Evolutionary conservation across 805 yeast genomes (phyloP), one percentile per base, ranked within the genome.

Genomic region (Torulaspora indica): DNA sequence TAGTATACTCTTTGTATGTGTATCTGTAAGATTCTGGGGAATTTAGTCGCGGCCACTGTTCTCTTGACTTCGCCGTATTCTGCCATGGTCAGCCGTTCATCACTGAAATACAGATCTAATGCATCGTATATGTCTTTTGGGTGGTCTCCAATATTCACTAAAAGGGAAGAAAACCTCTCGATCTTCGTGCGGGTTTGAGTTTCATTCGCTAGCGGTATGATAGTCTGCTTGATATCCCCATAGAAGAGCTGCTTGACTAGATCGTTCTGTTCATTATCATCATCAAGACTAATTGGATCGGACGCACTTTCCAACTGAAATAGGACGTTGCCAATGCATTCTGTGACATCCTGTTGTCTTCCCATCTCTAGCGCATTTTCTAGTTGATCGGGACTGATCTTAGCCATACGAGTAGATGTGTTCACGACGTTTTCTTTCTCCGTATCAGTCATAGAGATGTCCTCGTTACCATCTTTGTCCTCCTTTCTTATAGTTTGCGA

Each of bases 341-440:
- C 98, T 0, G 97, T 89, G 14, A 93, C 98, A 69, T 93, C 98
- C 63, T 93, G 98, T 61, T 93, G 98, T 52, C 95, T 73, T 2
- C 96, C 95, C 57, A 82, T 72, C 58, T 86, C 90, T 42, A 82
- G 71, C 0, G 93, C 81, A 55, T 81, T 77, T 45, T 79, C 89
- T 65, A 84, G 75, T 56, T 83, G 88, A 49, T 81, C 85, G 3
- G 78, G 67, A 38, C 66, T 64, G 13, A 68, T 63, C 31, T 61
- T 62, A 0, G 68, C 70, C 7, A 61, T 59, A 17, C 59, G 49
- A 5, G 61, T 58, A 1, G 64, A 53, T 6, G 57, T 43, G n/a
- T 35, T 45, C 4, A 45, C 40, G 6, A 49, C 37, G 25, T 47
- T 49, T 4, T 41, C 54, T 15, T 45, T 50, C 12, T 45, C 48